Evolutionary conservation across 148 eudicot species (phyloP).

Genomic region (Spergularia bocconei): DNA sequence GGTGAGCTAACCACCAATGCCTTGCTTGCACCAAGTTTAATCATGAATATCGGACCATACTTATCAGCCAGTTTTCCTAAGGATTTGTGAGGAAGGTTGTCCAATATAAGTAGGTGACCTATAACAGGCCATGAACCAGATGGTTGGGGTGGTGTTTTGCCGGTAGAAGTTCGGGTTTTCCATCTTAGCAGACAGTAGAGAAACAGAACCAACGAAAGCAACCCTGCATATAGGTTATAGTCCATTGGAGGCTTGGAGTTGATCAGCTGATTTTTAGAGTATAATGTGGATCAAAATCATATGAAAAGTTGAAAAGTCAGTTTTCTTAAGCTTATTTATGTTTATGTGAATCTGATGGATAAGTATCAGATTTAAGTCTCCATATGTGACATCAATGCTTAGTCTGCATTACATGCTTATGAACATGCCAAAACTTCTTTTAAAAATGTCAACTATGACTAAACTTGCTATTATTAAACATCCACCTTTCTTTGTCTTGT

Average conservation of each 20-base stretch:
- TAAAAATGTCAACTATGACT: no score
- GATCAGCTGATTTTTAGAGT: no score
- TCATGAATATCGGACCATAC: slow-evolving; percentile 23
- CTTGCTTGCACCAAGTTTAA: neutral
- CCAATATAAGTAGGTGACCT: slow-evolving; percentile 23
- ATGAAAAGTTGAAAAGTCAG: no score
- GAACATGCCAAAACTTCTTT: no score
- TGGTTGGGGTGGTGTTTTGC: slow-evolving; percentile 13
- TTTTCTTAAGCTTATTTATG: no score
- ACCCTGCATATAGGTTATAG: neutral
- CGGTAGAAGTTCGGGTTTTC: neutral
- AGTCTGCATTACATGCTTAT: no score
- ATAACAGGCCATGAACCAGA: slow-evolving; percentile 19
- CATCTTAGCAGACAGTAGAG: neutral
- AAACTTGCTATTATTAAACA: no score
- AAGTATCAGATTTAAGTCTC: no score
- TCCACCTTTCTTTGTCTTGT: no score
- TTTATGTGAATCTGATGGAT: no score
- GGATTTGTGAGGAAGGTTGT: slow-evolving; percentile 11
- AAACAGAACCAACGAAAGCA: neutral
- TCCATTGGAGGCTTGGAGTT: neutral
- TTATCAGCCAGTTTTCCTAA: slow-evolving; percentile 33
- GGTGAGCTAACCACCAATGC: neutral
- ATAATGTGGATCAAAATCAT: no score
- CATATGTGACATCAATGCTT: no score